A percentile compares a stretch with the other conserved stretches of the same genome.
Evolutionary conservation across 345 rosid species (phyloP).

Genomic region (Xanthoceras sorbifolium): DNA sequence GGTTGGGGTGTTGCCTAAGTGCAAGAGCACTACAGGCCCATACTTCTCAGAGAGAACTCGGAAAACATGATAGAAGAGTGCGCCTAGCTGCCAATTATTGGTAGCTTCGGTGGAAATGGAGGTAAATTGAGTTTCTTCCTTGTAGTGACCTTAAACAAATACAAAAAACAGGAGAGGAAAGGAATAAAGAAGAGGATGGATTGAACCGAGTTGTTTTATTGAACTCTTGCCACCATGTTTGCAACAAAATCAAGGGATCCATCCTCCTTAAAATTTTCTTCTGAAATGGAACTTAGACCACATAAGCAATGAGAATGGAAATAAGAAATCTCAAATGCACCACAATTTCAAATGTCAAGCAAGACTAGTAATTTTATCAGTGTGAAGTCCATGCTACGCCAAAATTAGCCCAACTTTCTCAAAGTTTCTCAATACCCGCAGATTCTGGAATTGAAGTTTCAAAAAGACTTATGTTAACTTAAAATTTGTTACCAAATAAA

Average conservation of each 20-base stretch:
- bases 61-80: slow-evolving; percentile 17
- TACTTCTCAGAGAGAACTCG: slow-evolving; percentile 15
- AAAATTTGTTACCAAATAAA: too few relatives aligned
- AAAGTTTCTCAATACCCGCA: neutral
- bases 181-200: neutral
- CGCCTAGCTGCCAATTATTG: slow-evolving; percentile 27
- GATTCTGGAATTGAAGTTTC: neutral
- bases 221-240: slow-evolving; percentile 7
- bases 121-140: slow-evolving; percentile 17
- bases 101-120: slow-evolving; percentile 31
- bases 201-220: neutral
- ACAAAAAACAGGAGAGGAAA: neutral
- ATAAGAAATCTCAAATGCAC: neutral
- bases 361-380: neutral
- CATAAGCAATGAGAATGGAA: neutral
- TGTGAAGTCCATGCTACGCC: too few relatives aligned
- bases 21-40: slow-evolving; percentile 26
- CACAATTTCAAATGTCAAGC: neutral
- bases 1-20: slow-evolving; percentile 11
- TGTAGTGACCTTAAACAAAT: neutral
- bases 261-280: neutral
- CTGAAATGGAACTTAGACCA: neutral
- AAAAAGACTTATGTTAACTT: too few relatives aligned
- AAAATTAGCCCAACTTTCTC: neutral
- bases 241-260: neutral